Evolutionary conservation across 1,139 yeast species (phyloP), one percentile per base, ranked within the genome.

Genomic region (Lodderomyces orthopsilosis): DNA sequence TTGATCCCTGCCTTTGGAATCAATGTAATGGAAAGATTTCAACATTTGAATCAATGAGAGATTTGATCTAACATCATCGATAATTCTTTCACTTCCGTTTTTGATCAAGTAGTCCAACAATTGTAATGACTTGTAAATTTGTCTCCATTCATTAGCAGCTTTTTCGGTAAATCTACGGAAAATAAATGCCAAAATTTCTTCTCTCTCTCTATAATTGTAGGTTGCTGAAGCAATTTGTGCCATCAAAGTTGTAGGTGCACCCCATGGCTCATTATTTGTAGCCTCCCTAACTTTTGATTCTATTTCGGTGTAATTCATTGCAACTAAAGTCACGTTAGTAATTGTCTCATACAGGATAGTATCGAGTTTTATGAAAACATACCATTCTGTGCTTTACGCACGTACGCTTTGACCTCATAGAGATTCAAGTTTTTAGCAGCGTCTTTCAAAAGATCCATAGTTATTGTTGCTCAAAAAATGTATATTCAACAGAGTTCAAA

Each of bases 201-300:
- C 91, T 48, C 95, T 66, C 56, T 85, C 94, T 51, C 89, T 70
- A 58, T 86, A 86, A 65, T 87, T 88, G 66, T 88, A 88, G 5
- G 98, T 93, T 1, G 96, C 98, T 27, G 90, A 86, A 5, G 98
- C 94, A 55, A 94, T 93, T 60, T 90, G 94, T 49, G 85, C 86
- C 98, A 94, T 93, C 59, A 87, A 69, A 2, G 96, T 79, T 4
- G 94, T 79, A 2, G 95, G 83, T 2, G 97, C 95, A n/a, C 98
- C 98, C 99, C 99, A 93, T 2, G 98, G 98, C 65, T 93, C 99
- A 62, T 93, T 93, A 63, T 93, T 93, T 45, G 98, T 93, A 38
- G 98, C 98, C 64, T 93, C 98, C 50, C 98, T 82, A 17, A 90
- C 98, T 65, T 87, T 90, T 39, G 96, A 85, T 67, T 93, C 98